A percentile compares a stretch with the other conserved stretches of the same genome.
Conservation (phyloP, 169 alveolate genomes). For the Besnoitia besnoiti region DNA sequence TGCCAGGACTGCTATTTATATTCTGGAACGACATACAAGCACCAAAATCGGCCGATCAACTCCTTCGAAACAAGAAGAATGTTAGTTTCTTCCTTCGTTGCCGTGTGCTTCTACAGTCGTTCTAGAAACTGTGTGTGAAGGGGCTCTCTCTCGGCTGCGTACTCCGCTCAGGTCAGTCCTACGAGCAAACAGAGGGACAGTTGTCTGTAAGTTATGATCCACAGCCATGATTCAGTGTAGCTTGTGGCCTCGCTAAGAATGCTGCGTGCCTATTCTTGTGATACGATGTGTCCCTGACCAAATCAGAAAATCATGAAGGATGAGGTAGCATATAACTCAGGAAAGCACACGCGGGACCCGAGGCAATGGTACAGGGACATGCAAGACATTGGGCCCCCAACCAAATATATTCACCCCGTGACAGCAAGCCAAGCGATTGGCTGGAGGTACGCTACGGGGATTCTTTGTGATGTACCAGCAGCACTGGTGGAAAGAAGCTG, state of each 20-base stretch:
- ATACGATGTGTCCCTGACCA: no score
- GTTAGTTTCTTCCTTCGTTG: no score
- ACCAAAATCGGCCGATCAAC: no score
- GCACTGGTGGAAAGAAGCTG: no score
- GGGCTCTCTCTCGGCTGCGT: not conserved
- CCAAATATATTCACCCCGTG: not conserved
- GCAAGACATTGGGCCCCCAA: not conserved
- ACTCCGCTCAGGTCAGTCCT: not conserved
- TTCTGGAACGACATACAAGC: no score
- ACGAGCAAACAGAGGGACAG: not conserved
- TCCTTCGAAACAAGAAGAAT: no score
- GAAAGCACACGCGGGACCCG: not conserved
- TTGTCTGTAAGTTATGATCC: not conserved
- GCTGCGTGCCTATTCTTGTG: no score
- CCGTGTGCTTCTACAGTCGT: no score
- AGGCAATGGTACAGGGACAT: not conserved
- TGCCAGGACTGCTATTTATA: no score
- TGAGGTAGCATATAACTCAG: not conserved
- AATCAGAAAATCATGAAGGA: constrained; percentile 26
- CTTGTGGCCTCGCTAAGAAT: not conserved
- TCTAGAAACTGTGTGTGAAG: not conserved
- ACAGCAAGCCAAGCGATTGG: constrained; percentile 35
- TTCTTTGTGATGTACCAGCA: not conserved
- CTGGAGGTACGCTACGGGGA: not conserved
- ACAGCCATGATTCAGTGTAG: not conserved